Evolutionary conservation across 2,329 filamentous ascomycete species (phyloP).

Genomic region (Fusarium kyushuense): DNA sequence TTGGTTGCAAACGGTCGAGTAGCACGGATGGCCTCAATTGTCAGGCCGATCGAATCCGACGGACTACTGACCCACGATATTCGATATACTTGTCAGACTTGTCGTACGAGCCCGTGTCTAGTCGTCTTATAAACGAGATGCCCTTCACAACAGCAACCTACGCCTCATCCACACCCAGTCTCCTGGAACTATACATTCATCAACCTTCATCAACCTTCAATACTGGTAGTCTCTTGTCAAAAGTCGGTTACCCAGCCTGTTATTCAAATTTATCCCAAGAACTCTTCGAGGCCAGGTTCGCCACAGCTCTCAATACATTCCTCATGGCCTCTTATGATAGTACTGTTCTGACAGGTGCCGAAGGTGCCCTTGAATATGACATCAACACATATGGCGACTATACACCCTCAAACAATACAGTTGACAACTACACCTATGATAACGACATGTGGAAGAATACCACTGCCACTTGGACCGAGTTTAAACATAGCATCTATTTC

Average conservation of each 20-base stretch:
- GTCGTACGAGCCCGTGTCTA: not conserved
- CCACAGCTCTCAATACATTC: slow-evolving; percentile 4
- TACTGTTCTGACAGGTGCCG: not conserved
- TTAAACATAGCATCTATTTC: not conserved
- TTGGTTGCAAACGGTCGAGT: not conserved
- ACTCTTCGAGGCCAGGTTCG: not conserved
- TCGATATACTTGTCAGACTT: not conserved
- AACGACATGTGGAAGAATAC: not conserved
- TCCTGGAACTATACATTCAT: not conserved
- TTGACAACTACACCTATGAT: too few species aligned
- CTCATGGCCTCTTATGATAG: not conserved
- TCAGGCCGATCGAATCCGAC: not conserved
- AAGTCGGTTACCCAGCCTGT: not conserved
- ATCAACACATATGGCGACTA: not conserved
- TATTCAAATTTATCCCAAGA: not conserved
- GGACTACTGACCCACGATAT: not conserved
- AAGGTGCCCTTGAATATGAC: not conserved
- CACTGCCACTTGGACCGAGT: not conserved
- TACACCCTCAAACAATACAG: too few species aligned
- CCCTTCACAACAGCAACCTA: not conserved
- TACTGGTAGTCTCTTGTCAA: too few species aligned
- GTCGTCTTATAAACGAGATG: not conserved
- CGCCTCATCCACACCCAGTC: not conserved
- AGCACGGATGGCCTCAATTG: not conserved
- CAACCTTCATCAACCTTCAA: too few species aligned